Evolutionary conservation across 306 rosid species (phyloP).

Genomic region (Adenanthera pavonina): DNA sequence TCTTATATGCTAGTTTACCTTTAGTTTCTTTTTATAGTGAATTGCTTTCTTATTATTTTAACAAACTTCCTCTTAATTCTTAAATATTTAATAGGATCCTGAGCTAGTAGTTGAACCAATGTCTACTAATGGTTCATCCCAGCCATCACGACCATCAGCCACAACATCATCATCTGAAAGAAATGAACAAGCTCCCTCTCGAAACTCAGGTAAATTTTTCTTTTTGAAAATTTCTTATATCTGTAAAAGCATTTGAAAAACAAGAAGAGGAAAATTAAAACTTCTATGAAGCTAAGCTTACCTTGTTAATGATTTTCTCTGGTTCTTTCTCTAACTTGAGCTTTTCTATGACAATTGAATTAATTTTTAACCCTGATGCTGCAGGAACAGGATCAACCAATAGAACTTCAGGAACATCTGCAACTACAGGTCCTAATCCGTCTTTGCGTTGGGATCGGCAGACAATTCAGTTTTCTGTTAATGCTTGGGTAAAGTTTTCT

Average conservation of each 20-base stretch:
- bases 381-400: slow-evolving; percentile 63
- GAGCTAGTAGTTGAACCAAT: slow-evolving; percentile 82
- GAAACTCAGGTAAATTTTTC: slow-evolving; percentile 58
- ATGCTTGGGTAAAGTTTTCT: slow-evolving; percentile 83
- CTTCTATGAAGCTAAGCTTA: slow-evolving; percentile 3
- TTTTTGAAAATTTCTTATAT: slow-evolving; percentile 13
- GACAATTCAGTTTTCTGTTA: slow-evolving; percentile 85
- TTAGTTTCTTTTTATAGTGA: background rate
- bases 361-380: slow-evolving; percentile 12
- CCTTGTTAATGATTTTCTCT: slow-evolving; percentile 4
- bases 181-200: slow-evolving; percentile 61
- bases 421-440: slow-evolving; percentile 61
- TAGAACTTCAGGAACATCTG: slow-evolving; percentile 72
- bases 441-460: slow-evolving; percentile 84
- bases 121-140: slow-evolving; percentile 67
- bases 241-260: background rate
- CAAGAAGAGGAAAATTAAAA: background rate
- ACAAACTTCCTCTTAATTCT: slow-evolving; percentile 21
- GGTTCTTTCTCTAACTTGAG: background rate
- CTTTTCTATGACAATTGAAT: slow-evolving; percentile 35
- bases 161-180: slow-evolving; percentile 52
- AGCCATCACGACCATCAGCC: slow-evolving; percentile 64
- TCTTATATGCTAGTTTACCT: slow-evolving; percentile 14
- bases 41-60: background rate
- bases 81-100: slow-evolving; percentile 67